Evolutionary conservation across 352 stramenopile genomes (phyloP).

Genomic region (Pythium sukuiense): DNA sequence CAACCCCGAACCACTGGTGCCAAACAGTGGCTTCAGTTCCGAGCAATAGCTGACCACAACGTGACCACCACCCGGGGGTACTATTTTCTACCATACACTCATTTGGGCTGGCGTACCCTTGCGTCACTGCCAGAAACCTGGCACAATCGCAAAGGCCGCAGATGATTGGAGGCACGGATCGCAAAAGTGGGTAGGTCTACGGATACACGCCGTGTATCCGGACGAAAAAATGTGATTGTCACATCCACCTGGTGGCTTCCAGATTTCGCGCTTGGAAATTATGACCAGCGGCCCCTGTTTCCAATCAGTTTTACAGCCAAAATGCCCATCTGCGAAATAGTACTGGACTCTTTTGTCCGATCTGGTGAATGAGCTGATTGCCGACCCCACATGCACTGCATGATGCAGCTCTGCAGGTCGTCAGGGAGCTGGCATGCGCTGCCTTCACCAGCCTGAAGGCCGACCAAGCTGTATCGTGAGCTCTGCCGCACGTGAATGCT

Average conservation of each 20-base stretch:
- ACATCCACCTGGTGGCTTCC: slow-evolving; percentile 6
- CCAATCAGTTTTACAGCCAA: neutral
- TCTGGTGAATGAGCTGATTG: slow-evolving; percentile 7
- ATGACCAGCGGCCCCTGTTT: neutral
- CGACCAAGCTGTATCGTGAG: neutral
- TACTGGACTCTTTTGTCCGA: slow-evolving; percentile 2
- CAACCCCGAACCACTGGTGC: slow-evolving; percentile 24
- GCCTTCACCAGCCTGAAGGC: no score
- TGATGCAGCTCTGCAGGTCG: neutral
- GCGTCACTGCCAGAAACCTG: slow-evolving; percentile 8
- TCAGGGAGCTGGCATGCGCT: neutral
- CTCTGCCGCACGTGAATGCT: neutral
- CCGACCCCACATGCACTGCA: neutral
- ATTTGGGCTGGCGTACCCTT: slow-evolving; percentile 13
- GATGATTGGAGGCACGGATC: neutral
- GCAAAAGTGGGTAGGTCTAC: neutral
- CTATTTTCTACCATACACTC: slow-evolving; percentile 18
- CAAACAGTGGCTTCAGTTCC: slow-evolving; percentile 4
- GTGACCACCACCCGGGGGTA: slow-evolving; percentile 17
- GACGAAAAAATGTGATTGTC: slow-evolving; percentile 4
- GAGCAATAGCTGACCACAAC: slow-evolving; percentile 16
- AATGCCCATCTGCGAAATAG: neutral
- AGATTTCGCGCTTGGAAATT: neutral
- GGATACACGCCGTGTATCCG: slow-evolving; percentile 1
- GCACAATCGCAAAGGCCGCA: slow-evolving; percentile 11